Evolutionary conservation across 2,329 filamentous ascomycete genomes (phyloP).

Genomic region (Stachybotrys chartarum): DNA sequence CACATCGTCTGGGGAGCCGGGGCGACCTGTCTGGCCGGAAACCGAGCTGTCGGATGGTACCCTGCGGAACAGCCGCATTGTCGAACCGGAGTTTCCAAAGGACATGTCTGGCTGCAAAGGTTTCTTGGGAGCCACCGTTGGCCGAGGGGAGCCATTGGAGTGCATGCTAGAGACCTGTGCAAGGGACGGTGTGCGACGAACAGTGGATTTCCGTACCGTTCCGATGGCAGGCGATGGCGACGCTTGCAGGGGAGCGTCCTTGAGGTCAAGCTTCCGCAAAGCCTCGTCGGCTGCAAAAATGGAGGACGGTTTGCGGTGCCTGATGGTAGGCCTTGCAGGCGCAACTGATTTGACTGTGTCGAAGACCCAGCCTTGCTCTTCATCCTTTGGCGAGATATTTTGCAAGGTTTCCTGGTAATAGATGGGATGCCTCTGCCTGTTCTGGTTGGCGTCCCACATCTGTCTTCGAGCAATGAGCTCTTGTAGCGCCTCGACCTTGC

Average conservation of each 20-base stretch:
- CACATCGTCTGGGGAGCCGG: slow-evolving; percentile 31
- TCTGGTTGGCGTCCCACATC: slow-evolving; percentile 70
- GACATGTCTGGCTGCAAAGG: slow-evolving; percentile 85
- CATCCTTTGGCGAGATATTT: slow-evolving; percentile 57
- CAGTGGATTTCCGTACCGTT: slow-evolving; percentile 55
- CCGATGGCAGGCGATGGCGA: slow-evolving; percentile 46
- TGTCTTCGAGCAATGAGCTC: slow-evolving; percentile 80
- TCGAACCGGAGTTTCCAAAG: slow-evolving; percentile 89
- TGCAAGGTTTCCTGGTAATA: slow-evolving; percentile 93
- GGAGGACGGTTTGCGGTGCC: slow-evolving; percentile 48
- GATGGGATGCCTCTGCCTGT: slow-evolving; percentile 61
- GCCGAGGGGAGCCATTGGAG: slow-evolving; percentile 34
- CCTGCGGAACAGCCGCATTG: slow-evolving; percentile 83
- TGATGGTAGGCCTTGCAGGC: slow-evolving; percentile 46
- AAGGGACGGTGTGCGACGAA: slow-evolving; percentile 39
- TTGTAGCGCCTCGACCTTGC: slow-evolving; percentile 80
- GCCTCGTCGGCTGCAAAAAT: slow-evolving; percentile 53
- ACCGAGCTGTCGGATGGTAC: slow-evolving; percentile 64
- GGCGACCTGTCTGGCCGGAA: slow-evolving; percentile 28
- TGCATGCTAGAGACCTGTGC: slow-evolving; percentile 24
- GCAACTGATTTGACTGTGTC: slow-evolving; percentile 78
- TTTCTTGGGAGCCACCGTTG: slow-evolving; percentile 52
- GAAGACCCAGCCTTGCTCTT: slow-evolving; percentile 89
- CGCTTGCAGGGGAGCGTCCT: slow-evolving; percentile 51
- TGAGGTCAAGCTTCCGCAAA: slow-evolving; percentile 52